These are phyloP conservation scores for Penicillium sp. DNA, from an alignment of 2,329 filamentous ascomycete genomes.

Conservation along the genomic window DNA sequence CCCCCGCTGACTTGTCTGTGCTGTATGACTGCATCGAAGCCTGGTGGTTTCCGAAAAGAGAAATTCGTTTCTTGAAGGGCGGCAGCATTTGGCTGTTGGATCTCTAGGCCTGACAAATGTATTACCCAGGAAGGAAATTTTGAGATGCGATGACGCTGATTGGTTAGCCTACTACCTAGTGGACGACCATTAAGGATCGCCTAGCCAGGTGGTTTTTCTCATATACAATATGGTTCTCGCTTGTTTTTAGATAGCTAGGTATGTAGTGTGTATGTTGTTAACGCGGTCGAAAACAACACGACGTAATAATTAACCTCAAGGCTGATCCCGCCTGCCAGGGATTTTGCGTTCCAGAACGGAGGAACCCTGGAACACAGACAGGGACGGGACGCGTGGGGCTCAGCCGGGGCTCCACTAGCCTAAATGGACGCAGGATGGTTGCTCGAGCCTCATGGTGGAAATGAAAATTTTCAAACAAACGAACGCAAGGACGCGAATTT, in stretches of 20 bases:
- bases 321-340: background rate
- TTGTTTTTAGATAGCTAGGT: too few relatives aligned
- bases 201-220: too few relatives aligned
- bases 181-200: too few relatives aligned
- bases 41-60: background rate
- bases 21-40: background rate
- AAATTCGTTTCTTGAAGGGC: background rate
- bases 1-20: background rate
- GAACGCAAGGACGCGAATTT: too few relatives aligned
- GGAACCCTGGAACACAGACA: too few relatives aligned
- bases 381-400: background rate
- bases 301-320: too few relatives aligned
- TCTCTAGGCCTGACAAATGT: background rate
- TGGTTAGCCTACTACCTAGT: too few relatives aligned
- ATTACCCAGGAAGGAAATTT: background rate
- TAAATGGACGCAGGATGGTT: background rate
- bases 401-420: background rate
- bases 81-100: background rate
- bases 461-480: too few relatives aligned
- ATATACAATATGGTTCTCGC: too few relatives aligned
- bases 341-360: background rate
- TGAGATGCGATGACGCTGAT: background rate
- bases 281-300: background rate
- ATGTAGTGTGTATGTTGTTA: too few relatives aligned
- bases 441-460: too few relatives aligned